Evolutionary conservation across 768 basidiomycete species (phyloP), one percentile per base, ranked within the genome.

Genomic region (Russula virescens): DNA sequence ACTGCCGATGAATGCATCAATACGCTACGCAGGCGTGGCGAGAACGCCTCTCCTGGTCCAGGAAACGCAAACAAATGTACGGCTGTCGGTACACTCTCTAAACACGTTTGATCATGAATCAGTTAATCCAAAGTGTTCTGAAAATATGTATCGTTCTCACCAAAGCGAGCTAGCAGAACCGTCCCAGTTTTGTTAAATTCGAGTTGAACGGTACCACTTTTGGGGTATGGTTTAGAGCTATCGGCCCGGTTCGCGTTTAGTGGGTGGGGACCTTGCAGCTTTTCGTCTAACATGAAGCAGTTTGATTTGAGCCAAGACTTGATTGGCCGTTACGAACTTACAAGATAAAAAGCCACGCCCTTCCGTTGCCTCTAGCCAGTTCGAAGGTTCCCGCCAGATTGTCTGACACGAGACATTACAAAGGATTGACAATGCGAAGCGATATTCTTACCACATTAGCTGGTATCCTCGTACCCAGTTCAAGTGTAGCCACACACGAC

Each of bases 341-440:
- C 94, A 97, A 25, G 92, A 89, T 26, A 96, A 77, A 71, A 95
- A 94, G 5, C 94, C 94, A 58, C 87, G 83, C 28, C 90, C 91
- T 69, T 88, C 83, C 0, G 91, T 93, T 1, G 86, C 79, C 71
- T 89, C 88, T 46, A 92, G 74, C 94, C 94, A 98, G 64, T 85
- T 85, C 0, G 78, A 68, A 2, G 94, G 93, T 71, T 98, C 94
- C 62, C 86, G 81, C 94, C 94, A 98, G 14, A 91, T 76, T 13
- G 74, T 80, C 94, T 96, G 69, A 63, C 18, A 53, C 58, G 40
- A 26, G 55, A 38, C 43, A 69, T 50, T 23, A 61, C 14, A 7
- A 8, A 61, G 28, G 65, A 50, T 28, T 19, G 43, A 21, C n/a
- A 42, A 53, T 16, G 19, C 38, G 45, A 38, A 43, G 42, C 4